Evolutionary conservation across 1,139 yeast genomes (phyloP), one percentile per base, ranked within the genome.

Genomic region (Taiozyma sp.): DNA sequence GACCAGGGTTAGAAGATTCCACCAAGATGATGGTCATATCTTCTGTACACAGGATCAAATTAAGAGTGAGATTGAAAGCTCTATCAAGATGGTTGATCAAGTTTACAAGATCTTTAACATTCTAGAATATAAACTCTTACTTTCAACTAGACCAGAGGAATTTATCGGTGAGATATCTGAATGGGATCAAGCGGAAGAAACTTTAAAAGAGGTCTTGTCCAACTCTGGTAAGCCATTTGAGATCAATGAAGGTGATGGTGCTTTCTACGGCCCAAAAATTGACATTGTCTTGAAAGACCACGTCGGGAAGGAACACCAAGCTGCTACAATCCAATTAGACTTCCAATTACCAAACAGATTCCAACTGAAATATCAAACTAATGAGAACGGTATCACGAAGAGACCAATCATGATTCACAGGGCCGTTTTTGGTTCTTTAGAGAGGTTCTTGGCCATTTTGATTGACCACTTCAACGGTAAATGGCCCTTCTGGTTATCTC

Each of bases 401-500:
- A 80, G 78, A 48, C 99, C 99, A 2, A 93, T 93, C 38, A 83
- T 93, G 87, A 81, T 93, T 36, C 99, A 93, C 65, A 78, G 99
- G 52, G 99, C 99, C 0, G 91, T 93, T 3, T 88, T 90, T 63
- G 99, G 99, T 0, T 89, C 97, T 0, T 77, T 93, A 27, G 99
- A 93, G 68, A 78, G 99, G 59, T 92, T 93, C 68, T 75, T 93
- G 68, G 97, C 98, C 4, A 81, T 95, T 57, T 74, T 93, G 54
- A 81, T 92, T 47, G 99, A 95, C 66, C 96, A 92, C 61, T 92
- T 83, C 67, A 81, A 81, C 51, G 99, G 99, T 0, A 87, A 87
- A 60, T 93, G 99, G 99, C 99, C 99, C 13, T 93, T 95, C 66
- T 93, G 99, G 99, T 70, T 93, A 53, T 89, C 87, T 55, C 97